Conservation (phyloP, 2,329 filamentous ascomycete genomes). For the Aspergillus alliaceus region DNA sequence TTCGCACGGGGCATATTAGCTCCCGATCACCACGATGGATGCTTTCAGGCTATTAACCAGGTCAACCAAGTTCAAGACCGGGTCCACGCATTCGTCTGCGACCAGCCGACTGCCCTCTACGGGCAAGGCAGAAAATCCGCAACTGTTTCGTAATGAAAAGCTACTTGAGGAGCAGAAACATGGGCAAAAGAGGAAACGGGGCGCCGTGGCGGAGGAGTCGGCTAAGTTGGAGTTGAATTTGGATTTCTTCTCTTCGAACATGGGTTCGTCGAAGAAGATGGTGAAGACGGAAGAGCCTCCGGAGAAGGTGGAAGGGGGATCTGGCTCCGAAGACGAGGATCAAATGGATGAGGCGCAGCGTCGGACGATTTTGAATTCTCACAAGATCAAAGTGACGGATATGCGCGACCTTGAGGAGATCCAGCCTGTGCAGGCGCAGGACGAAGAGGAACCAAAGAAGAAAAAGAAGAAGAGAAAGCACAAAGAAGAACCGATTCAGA, state of each 20-base stretch:
- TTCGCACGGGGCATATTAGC: conserved; percentile 2
- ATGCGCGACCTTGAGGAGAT: conserved; percentile 55
- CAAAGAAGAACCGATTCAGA: conserved; percentile 41
- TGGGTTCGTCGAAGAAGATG: conserved; percentile 22
- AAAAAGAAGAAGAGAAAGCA: conserved; percentile 61
- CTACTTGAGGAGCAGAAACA: conserved; percentile 26
- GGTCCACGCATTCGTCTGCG: conserved; percentile 22
- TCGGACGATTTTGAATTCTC: conserved; percentile 70
- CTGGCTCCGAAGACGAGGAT: conserved; percentile 25
- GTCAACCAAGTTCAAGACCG: conserved; percentile 44
- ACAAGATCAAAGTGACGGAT: conserved; percentile 81
- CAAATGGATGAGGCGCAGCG: conserved; percentile 68
- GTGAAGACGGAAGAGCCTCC: conserved; percentile 15
- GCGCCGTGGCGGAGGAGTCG: conserved; percentile 21
- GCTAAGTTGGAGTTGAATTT: conserved; percentile 27
- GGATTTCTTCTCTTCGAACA: conserved; percentile 39
- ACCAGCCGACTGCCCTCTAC: conserved; percentile 39
- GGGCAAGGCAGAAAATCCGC: conserved; percentile 39
- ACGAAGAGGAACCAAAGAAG: conserved; percentile 43
- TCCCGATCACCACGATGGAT: conserved; percentile 36
- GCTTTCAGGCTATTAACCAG: conserved; percentile 47
- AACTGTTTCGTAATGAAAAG: conserved; percentile 37
- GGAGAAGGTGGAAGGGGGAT: conserved; percentile 22
- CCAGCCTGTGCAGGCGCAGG: conserved; percentile 21
- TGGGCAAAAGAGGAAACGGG: conserved; percentile 41